Evolutionary conservation across 345 rosid genomes (phyloP).

Genomic region (Acer negundo): DNA sequence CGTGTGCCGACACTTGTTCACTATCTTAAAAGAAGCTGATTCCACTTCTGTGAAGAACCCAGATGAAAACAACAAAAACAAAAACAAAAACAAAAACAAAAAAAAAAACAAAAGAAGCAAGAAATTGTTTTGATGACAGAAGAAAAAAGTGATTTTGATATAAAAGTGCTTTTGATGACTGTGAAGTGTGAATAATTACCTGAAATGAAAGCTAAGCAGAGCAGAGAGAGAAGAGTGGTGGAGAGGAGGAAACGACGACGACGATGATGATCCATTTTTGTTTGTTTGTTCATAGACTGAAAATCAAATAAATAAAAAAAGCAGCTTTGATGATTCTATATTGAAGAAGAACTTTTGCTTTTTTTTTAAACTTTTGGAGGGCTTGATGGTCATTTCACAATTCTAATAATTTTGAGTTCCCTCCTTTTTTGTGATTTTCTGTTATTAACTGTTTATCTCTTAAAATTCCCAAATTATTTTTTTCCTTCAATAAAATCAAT

Average conservation of each 20-base stretch:
- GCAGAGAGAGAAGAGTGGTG: conserved; percentile 22
- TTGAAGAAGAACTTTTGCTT: conserved; percentile 21
- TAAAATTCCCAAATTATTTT: not conserved
- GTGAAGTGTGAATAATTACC: conserved; percentile 34
- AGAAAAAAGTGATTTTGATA: not conserved
- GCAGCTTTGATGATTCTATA: not conserved
- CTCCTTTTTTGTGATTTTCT: conserved; percentile 1
- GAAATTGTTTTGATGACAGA: not conserved
- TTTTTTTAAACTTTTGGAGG: not conserved
- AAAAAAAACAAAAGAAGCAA: no score
- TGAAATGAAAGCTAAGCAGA: conserved; percentile 33
- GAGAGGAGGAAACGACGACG: conserved; percentile 36
- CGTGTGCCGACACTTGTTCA: conserved; percentile 70
- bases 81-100: not conserved
- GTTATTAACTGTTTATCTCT: not conserved
- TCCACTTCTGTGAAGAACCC: conserved; percentile 33
- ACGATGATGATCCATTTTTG: conserved; percentile 44
- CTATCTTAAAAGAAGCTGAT: conserved; percentile 63
- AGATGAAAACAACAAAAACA: not conserved
- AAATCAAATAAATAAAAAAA: not conserved
- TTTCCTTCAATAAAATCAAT: no score
- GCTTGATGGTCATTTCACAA: not conserved
- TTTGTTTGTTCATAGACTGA: not conserved
- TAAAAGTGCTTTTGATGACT: not conserved
- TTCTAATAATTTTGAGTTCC: not conserved